Conservation (phyloP, 1,139 yeast species). For the Saccharomycopsis hybrid region DNA sequence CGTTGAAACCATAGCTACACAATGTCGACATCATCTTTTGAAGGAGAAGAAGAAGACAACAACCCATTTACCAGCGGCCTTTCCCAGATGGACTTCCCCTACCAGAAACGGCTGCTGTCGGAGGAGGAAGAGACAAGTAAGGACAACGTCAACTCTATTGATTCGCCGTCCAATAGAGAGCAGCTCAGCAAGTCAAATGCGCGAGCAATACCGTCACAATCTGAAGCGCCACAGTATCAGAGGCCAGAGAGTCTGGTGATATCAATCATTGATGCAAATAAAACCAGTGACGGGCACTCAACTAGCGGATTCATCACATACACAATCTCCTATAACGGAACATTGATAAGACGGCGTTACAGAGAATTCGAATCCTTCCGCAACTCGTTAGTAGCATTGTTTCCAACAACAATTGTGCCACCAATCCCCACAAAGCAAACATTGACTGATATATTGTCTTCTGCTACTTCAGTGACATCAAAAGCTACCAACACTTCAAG, state of each 20-base stretch:
- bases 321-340: conserved; percentile 59
- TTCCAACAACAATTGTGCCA: conserved; percentile 82
- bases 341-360: conserved; percentile 68
- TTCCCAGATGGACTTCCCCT: conserved; percentile 23
- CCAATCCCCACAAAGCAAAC: conserved; percentile 87
- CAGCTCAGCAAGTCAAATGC: too few species aligned
- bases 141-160: conserved; percentile 7
- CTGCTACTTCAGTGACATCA: conserved; percentile 23
- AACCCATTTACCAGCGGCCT: conserved; percentile 43
- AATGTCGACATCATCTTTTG: neutral
- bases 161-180: conserved; percentile 4
- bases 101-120: neutral
- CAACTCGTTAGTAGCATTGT: conserved; percentile 54
- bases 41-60: conserved; percentile 40
- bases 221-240: conserved; percentile 21
- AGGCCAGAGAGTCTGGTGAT: conserved; percentile 7
- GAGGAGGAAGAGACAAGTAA: conserved; percentile 1
- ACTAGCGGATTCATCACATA: conserved; percentile 63
- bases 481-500: conserved; percentile 4
- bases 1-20: too few species aligned
- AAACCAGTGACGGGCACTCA: conserved; percentile 65
- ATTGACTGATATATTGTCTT: conserved; percentile 38
- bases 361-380: conserved; percentile 80
- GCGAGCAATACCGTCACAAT: conserved; percentile 4
- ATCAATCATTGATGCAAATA: conserved; percentile 71